These are phyloP conservation scores for Cercophora sp. DNA, from an alignment of 495 filamentous ascomycete genomes.

Conservation along the genomic window DNA sequence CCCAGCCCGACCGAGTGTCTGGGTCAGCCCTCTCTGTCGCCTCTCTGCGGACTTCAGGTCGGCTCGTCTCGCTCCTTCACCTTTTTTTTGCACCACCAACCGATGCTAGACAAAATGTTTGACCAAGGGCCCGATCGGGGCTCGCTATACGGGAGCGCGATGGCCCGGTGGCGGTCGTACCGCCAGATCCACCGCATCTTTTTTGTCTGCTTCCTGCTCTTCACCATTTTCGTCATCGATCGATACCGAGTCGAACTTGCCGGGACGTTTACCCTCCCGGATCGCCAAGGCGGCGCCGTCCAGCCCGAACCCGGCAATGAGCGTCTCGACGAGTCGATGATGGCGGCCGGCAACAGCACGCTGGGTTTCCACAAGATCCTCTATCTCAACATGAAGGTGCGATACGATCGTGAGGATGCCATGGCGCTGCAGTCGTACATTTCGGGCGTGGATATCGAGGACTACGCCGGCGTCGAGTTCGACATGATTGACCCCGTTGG, in stretches of 20 bases:
- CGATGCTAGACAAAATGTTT: not conserved
- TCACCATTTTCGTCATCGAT: conserved; percentile 13
- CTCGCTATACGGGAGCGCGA: not conserved
- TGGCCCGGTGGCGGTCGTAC: conserved; percentile 16
- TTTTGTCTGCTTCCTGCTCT: conserved; percentile 7
- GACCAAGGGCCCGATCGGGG: not conserved
- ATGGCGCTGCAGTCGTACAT: conserved; percentile 21
- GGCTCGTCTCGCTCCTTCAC: no score
- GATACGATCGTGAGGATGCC: conserved; percentile 23
- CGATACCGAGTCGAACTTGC: conserved; percentile 5
- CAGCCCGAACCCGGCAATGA: not conserved
- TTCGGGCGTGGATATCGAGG: conserved; percentile 14
- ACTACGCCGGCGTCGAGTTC: conserved; percentile 18
- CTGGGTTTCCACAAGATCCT: conserved; percentile 20
- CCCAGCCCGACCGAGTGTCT: no score
- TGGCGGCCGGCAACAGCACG: conserved; percentile 18
- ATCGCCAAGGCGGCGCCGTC: no score
- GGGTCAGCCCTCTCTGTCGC: no score
- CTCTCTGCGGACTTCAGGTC: no score
- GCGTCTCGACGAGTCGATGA: conserved; percentile 3
- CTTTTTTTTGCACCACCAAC: not conserved
- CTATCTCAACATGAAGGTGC: conserved; percentile 22
- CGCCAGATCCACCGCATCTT: conserved; percentile 14
- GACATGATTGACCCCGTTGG: conserved; percentile 21
- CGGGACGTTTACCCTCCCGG: not conserved